Evolutionary conservation across 2,329 filamentous ascomycete species (phyloP).

Genomic region (Davidsoniella neocaledoniae): DNA sequence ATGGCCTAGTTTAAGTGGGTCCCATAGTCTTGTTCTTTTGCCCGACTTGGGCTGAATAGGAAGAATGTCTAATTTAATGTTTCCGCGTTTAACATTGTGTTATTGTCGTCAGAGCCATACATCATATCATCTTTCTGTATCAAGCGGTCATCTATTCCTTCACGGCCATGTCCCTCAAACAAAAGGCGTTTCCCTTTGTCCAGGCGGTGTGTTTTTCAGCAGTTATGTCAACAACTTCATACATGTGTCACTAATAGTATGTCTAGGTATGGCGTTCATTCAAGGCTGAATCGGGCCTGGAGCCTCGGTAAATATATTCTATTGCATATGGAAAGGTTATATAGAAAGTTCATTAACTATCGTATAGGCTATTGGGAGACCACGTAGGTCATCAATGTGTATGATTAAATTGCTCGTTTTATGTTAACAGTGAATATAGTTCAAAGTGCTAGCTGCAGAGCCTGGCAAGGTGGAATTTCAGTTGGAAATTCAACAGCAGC

Average conservation of each 20-base stretch:
- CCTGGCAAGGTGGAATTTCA: conserved; percentile 60
- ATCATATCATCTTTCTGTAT: too few relatives aligned
- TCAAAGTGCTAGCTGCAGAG: conserved; percentile 47
- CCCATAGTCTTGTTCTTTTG: too few relatives aligned
- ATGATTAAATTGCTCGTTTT: neutral
- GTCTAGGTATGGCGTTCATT: conserved; percentile 70
- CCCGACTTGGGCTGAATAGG: too few relatives aligned
- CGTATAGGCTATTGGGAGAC: conserved; percentile 23
- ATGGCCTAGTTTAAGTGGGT: too few relatives aligned
- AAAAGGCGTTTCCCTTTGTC: conserved; percentile 8
- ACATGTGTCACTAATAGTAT: neutral
- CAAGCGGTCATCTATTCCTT: too few relatives aligned
- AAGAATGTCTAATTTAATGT: too few relatives aligned
- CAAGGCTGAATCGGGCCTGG: conserved; percentile 67
- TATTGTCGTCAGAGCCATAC: too few relatives aligned
- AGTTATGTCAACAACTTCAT: neutral
- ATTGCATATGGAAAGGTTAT: neutral
- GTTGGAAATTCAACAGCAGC: conserved; percentile 54
- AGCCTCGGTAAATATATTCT: conserved; percentile 51
- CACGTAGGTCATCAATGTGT: conserved; percentile 20
- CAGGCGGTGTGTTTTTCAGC: conserved; percentile 4
- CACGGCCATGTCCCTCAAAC: neutral
- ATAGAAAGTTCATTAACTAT: neutral
- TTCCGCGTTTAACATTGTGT: too few relatives aligned
- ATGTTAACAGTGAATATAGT: conserved; percentile 25